Evolutionary conservation across 2,329 filamentous ascomycete genomes (phyloP), one percentile per base, ranked within the genome.

Genomic region (Thelonectria rubi): DNA sequence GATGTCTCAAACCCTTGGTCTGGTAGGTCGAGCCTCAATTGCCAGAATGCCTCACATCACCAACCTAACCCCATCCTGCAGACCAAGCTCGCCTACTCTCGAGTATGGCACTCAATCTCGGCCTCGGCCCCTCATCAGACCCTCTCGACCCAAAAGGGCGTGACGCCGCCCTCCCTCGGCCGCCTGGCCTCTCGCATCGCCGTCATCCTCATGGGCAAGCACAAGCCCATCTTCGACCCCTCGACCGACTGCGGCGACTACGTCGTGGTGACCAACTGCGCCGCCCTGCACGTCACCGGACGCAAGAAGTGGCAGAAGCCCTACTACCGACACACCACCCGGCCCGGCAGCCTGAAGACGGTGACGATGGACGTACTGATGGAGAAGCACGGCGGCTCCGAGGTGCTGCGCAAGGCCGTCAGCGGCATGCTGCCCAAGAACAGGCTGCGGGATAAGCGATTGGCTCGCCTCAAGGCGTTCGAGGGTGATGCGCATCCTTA

Each of bases 241-340:
- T 97, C 93, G 20, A 97, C 94, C 64, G 95, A 99, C 84, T 98
- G 95, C 84, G 95, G 95, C 71, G 95, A 99, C 87, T 99, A 99
- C 79, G 94, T 99, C 12, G 94, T 99, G 1, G 94, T 95, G 53
- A 92, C 92, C 39, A 90, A 93, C 77, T 98, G 95, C 82, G 86
- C 91, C 42, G 89, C 94, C 49, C 84, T 99, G 51, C 89, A 94
- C 81, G 90, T 89, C 1, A 98, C 95, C 8, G 95, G 95, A 69
- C 91, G 92, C 77, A 99, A 99, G 83, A 91, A 89, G 77, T 90
- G 87, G 80, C 92, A 97, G 82, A 99, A 99, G 84, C 89, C 88
- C 68, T 99, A 99, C 85, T 97, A 97, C 83, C 88, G 92, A 55
- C 95, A 98, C 80, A 96, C 89, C 69, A 98, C 95, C 21, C 86